A percentile compares a stretch with the other conserved stretches of the same genome.
phyloP scores from a whole-genome alignment of 2,329 filamentous ascomycete species.

The Cadophora sp. region DNA sequence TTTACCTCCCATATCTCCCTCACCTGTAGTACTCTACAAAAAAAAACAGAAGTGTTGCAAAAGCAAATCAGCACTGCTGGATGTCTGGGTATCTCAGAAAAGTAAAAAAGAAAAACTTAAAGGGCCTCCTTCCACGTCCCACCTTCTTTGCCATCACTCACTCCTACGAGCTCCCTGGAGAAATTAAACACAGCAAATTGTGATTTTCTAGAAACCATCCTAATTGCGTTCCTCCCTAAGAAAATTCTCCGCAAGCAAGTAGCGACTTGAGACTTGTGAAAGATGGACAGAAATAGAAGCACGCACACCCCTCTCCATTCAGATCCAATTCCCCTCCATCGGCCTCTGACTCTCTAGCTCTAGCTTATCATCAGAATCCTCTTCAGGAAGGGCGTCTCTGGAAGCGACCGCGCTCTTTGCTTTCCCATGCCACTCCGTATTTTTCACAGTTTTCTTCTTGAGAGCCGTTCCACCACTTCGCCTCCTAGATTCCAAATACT shows the following conservation, averaged over 20 bases:
- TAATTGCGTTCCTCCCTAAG: no score
- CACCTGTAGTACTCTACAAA: not conserved
- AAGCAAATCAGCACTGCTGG: not conserved
- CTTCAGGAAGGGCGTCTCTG: not conserved
- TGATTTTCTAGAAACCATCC: no score
- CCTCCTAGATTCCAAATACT: not conserved
- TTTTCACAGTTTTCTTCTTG: constrained; percentile 12
- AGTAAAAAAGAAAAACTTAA: no score
- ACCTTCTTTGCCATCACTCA: no score
- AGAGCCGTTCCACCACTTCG: not conserved
- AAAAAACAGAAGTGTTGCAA: not conserved
- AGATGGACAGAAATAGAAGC: not conserved
- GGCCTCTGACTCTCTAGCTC: no score
- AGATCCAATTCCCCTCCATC: constrained; percentile 8
- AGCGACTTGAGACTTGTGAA: no score
- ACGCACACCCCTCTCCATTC: not conserved
- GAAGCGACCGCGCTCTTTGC: not conserved
- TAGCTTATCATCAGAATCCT: not conserved
- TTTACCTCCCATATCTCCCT: not conserved
- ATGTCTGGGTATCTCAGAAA: no score
- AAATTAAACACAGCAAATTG: no score
- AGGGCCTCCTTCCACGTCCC: no score
- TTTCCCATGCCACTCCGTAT: constrained; percentile 12
- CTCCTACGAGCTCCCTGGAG: no score
- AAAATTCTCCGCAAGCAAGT: not conserved